Base-by-base conservation (phyloP, 208 protist species). In the Acanthamoeba healyi region DNA sequence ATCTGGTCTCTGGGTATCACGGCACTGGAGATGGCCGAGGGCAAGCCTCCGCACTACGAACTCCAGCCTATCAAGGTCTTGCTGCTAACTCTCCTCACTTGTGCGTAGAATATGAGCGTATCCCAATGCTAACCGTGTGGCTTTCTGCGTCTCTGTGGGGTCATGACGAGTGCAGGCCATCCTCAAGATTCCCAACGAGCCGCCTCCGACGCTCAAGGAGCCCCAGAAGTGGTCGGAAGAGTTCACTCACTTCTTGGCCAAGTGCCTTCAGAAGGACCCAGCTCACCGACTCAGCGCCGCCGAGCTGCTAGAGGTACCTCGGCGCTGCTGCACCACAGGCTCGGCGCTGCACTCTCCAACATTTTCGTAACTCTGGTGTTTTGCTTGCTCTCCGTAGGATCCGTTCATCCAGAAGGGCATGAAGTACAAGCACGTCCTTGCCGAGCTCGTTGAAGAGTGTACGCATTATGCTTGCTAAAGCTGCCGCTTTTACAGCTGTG, bases 1-100 rank as follows among this genome's bases (percentile, higher is more conserved):
- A 97, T 98, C 22, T 98, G 98, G 98, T 97, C 97, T 3, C 77
- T 98, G 0, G 98, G 98, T 44, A 98, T 98, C 36, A 98, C 97
- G 15, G 95, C 96, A 4, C 98, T 98, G 40, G 98, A 98, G 51
- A 94, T 98, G 94, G 97, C 96, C 32, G 95, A 98, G 84, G 93
- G 94, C 40, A 51, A 92, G 34, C 97, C 98, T 65, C 98, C 98
- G 4, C 91, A 95, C 93, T 92, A 97, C 19, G 98, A 98, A 38
- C 96, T 98, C 81, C 98, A 98, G 94, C 97, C 10, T 96, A 98
- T 89, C 79, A 92, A 77, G 1, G 19, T 19, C 96, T 96, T 36
- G 97, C 97, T 67, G 17, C 4, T 49, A 49, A 49, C 12, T 15
- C 4, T 49, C 44, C 4, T 49, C 4, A 51, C 46, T 19, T 51